Evolutionary conservation across 2,329 filamentous ascomycete species (phyloP).

Genomic region (Stagonosporopsis cucurbitacearum): DNA sequence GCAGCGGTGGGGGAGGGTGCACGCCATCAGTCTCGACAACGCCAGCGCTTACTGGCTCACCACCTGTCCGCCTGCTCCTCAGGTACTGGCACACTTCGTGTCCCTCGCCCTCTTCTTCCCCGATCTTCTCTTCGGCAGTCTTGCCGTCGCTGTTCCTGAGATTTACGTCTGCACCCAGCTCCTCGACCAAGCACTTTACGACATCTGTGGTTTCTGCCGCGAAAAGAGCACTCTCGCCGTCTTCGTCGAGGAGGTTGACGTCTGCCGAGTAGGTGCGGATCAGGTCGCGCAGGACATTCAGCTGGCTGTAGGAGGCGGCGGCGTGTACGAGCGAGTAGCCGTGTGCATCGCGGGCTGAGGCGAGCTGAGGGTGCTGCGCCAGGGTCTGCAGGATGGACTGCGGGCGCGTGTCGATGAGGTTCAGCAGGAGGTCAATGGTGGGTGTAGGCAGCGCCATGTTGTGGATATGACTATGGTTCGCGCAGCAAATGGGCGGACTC

Average conservation of each 20-base stretch:
- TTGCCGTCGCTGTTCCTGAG: conserved; percentile 75
- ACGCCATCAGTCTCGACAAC: conserved; percentile 31
- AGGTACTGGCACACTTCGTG: conserved; percentile 79
- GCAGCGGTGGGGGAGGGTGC: conserved; percentile 66
- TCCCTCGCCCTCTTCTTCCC: conserved; percentile 75
- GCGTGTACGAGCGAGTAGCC: conserved; percentile 96
- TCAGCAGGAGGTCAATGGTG: conserved; percentile 57
- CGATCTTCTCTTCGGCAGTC: conserved; percentile 82
- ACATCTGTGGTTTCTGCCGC: conserved; percentile 83
- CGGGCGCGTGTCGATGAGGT: conserved; percentile 79
- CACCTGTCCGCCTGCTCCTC: conserved; percentile 34
- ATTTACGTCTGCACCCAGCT: conserved; percentile 73
- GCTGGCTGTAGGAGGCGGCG: conserved; percentile 88
- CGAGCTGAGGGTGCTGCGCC: conserved; percentile 74
- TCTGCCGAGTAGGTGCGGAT: conserved; percentile 78
- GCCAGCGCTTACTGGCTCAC: conserved; percentile 34
- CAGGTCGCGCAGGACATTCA: conserved; percentile 77
- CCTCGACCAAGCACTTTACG: conserved; percentile 80
- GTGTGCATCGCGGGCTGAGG: conserved; percentile 81
- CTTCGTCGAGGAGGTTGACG: conserved; percentile 84
- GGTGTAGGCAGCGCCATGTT: conserved; percentile 43
- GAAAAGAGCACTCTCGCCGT: conserved; percentile 93
- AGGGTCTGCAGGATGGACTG: conserved; percentile 76
- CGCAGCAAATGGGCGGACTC: neutral
- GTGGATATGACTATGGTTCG: neutral